Percentiles rank a stretch among this genome's conserved stretches.
Evolutionary conservation across 192 early-diverging fungal species (phyloP).

Genomic region (Rhizophlyctis rosea): DNA sequence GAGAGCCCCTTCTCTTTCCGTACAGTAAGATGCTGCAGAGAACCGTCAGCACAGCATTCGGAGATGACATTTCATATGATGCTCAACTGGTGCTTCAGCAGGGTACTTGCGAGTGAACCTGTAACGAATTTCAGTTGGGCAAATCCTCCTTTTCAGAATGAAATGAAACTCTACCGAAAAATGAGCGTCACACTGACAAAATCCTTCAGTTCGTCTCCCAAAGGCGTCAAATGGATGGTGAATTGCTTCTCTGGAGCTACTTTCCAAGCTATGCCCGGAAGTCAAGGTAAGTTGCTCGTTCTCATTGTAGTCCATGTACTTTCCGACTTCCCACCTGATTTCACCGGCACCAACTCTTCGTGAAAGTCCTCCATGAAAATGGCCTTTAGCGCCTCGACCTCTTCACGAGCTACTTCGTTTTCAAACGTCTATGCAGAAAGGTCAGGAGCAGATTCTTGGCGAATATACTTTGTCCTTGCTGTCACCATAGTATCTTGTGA

Average conservation of each 20-base stretch:
- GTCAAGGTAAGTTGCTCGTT: not conserved
- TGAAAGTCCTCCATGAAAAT: constrained; percentile 32
- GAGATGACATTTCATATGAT: too few relatives aligned
- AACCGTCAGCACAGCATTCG: not conserved
- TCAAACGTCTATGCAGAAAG: not conserved
- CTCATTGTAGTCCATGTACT: not conserved
- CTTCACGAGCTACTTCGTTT: constrained; percentile 16
- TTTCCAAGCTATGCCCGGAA: constrained; percentile 16
- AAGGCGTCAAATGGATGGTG: constrained; percentile 14
- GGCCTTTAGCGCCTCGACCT: constrained; percentile 26
- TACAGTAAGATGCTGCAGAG: not conserved
- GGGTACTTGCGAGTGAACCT: constrained; percentile 30
- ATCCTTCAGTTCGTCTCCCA: constrained; percentile 14
- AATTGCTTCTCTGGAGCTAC: constrained; percentile 7
- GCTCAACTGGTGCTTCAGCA: constrained; percentile 15
- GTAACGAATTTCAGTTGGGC: not conserved
- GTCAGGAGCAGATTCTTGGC: too few relatives aligned
- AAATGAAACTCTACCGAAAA: constrained; percentile 5
- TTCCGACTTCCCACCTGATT: not conserved
- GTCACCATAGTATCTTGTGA: too few relatives aligned
- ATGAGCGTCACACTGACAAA: constrained; percentile 16
- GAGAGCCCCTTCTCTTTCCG: constrained; percentile 17
- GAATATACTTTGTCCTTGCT: too few relatives aligned
- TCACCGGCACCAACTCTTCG: constrained; percentile 8
- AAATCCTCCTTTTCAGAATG: not conserved